Evolutionary conservation across 2,329 filamentous ascomycete genomes (phyloP).

Genomic region (Apiospora pterosperma): DNA sequence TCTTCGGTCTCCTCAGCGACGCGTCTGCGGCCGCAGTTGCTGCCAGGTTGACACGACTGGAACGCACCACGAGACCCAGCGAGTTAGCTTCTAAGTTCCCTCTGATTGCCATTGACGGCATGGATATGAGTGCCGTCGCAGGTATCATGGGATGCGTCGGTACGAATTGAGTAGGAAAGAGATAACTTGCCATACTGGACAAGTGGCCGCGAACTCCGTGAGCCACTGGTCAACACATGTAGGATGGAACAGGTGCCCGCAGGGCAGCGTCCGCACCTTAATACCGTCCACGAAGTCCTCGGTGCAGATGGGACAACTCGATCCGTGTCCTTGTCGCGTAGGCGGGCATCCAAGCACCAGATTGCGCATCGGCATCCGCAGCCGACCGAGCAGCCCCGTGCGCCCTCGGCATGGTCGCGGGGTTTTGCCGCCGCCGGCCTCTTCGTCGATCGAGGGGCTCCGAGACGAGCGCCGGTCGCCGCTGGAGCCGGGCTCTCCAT

Average conservation of each 20-base stretch:
- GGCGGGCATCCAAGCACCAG: background rate
- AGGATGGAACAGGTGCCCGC: constrained; percentile 10
- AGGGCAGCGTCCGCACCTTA: constrained; percentile 1
- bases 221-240: constrained; percentile 10
- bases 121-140: too few species aligned
- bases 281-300: constrained; percentile 3
- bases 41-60: background rate
- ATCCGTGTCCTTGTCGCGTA: background rate
- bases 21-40: background rate
- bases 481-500: background rate
- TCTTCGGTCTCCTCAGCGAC: background rate
- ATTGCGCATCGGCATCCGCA: constrained; percentile 1
- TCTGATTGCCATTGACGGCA: too few species aligned
- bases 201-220: constrained; percentile 10
- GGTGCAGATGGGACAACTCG: constrained; percentile 6
- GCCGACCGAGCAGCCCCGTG: background rate
- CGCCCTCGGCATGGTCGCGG: too few species aligned
- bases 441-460: background rate
- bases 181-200: constrained; percentile 10
- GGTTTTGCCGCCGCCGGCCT: background rate
- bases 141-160: too few species aligned
- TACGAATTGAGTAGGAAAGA: too few species aligned
- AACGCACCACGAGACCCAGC: background rate
- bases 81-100: background rate
- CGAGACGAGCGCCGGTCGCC: too few species aligned